Evolutionary conservation across 108 stramenopile species (phyloP), one percentile per base, ranked within the genome.

Genomic region (Cyclostephanos invisitatus): DNA sequence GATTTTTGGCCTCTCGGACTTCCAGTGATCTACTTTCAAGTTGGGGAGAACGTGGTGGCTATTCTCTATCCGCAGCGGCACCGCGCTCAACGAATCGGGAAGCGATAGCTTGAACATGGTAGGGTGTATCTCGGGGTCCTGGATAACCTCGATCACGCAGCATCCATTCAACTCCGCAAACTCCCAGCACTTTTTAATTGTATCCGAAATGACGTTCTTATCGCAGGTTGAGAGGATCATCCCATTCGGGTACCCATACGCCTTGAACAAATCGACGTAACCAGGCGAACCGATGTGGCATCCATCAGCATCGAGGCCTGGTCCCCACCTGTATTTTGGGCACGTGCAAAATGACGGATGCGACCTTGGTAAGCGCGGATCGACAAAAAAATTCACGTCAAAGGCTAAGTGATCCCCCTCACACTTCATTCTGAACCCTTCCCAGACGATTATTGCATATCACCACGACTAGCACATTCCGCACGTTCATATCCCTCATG

Each of bases 211-310:
- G 25, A 58, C 56, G 27, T 58, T 29, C 28, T 2, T 29, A 8
- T 58, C 56, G 56, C 56, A 67, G 49, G 73, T 74, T 0, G 57
- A 59, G 6, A 74, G 48, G 44, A 59, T 47, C 28, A 36, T 29
- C 11, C 73, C 73, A 37, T 74, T 38, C n/a, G 73, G 65, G 28
- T 74, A 74, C 17, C 73, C 73, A 38, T 74, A 60, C n/a, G 73
- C 73, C 10, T 67, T 65, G 65, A 74, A 74, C 32, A 74, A 35
- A 10, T 74, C 65, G 4, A 74, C 73, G 50, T 59, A 74, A 35
- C 57, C 57, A 2, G 73, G 73, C 56, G 44, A 48, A 14, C 73
- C 73, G 50, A 74, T 59, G 32, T 35, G 15, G 18, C 73, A 74
- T 20, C 73, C 73, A 67, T 67, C 73, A 20, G 44, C 73, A n/a